Evolutionary conservation across 306 rosid species (phyloP), one percentile per base, ranked within the genome.

Genomic region (Hippophae gyantsensis): DNA sequence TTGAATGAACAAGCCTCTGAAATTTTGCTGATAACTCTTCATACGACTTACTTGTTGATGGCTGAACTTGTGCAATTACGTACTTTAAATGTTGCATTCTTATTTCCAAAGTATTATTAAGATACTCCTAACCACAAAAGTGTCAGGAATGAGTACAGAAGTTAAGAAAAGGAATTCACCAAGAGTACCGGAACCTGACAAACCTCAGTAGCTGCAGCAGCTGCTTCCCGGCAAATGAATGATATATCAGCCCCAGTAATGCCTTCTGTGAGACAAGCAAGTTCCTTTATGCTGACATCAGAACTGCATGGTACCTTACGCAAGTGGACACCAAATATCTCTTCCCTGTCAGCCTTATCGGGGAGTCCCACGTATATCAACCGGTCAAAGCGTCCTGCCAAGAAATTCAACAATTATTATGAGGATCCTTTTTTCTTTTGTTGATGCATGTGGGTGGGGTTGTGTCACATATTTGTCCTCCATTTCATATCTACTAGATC

Each of bases 301-400:
- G 83, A 59, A 73, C 68, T 73, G 64, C 88, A 77, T 7, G 95
- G 90, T 69, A 78, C 79, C 79, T 76, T 87, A 49, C 65, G 74
- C 81, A 90, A 82, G 75, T 87, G 96, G 57, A 90, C 81, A 60
- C 43, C 59, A 62, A 85, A 90, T 76, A 90, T 90, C 73, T 87
- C 90, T 79, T 81, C 87, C 55, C 96, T 81, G 49, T 90, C 98
- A 43, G 32, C 57, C 73, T 76, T 81, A 71, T 81, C 84, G 46
- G 98, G 98, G 57, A 89, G 95, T 63, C 95, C 98, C 65, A 90
- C 98, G 65, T 81, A 85, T 38, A 90, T 81, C 74, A 83, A 66
- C 64, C 89, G 95, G 59, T 87, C 96, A 79, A 87, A 90, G 66
- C 89, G 96, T 47, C 98, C 96, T 90, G 86, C 63, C 68, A 65